Percentiles rank a stretch among this genome's conserved stretches.
Conservation (phyloP, 139 green algal species). For the Raphidocelis subcapitata region DNA sequence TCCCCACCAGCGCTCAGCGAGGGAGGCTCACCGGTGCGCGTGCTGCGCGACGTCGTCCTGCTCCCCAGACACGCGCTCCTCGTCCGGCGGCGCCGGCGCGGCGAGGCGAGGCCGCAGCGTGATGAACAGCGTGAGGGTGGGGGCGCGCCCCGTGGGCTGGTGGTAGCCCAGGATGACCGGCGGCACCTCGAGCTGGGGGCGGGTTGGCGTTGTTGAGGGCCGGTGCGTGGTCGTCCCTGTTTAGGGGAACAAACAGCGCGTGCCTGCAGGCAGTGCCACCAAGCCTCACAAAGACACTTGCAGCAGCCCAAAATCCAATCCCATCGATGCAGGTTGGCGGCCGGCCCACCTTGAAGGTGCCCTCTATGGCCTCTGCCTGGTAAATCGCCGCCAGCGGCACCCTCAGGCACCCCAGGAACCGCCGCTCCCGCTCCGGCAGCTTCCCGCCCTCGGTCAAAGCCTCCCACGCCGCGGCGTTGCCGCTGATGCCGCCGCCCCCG, state of each 20-base stretch:
- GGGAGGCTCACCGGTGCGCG: constrained; percentile 39
- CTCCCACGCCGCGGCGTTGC: constrained; percentile 10
- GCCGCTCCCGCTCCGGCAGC: constrained; percentile 49
- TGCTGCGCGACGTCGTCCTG: constrained; percentile 49
- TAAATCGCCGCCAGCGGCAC: constrained; percentile 55
- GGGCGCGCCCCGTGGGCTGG: constrained; percentile 33
- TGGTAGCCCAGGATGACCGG: constrained; percentile 53
- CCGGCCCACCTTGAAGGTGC: constrained; percentile 42
- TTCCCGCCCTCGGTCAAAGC: constrained; percentile 1
- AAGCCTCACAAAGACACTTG: no score
- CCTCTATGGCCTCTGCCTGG: constrained; percentile 48
- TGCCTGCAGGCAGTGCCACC: no score
- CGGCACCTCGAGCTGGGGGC: constrained; percentile 32
- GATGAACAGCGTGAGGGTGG: constrained; percentile 40
- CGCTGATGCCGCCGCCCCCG: constrained; percentile 25
- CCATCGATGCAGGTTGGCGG: no score
- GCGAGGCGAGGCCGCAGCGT: constrained; percentile 45
- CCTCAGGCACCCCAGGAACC: constrained; percentile 54
- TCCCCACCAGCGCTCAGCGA: no score
- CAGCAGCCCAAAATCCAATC: no score
- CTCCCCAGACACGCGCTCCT: constrained; percentile 40
- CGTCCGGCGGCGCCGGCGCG: constrained; percentile 25
- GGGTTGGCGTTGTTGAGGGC: no score
- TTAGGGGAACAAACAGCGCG: no score
- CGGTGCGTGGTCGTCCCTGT: no score